Percentiles rank a stretch among this genome's conserved stretches.
These are phyloP conservation scores for Olyra latifolia DNA, from an alignment of 176 grass and related monocot genomes.

Conservation along the genomic window DNA sequence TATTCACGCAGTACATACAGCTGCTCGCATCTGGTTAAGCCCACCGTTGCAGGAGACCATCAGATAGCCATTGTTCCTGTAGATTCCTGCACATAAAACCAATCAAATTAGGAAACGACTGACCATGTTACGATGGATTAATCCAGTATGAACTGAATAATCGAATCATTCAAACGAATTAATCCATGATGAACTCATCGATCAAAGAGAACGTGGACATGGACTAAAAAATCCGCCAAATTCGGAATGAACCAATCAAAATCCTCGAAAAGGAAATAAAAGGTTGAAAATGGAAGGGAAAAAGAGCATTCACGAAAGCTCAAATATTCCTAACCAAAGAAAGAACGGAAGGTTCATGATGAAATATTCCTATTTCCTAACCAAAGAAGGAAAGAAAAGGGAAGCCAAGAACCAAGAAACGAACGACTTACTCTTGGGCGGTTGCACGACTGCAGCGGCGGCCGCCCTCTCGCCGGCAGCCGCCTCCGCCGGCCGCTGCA, in stretches of 20 bases:
- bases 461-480: conserved; percentile 25
- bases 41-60: conserved; percentile 97
- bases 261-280: not conserved
- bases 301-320: conserved; percentile 24
- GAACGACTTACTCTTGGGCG: conserved; percentile 72
- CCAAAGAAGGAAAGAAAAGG: not conserved
- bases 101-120: not conserved
- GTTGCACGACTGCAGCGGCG: conserved; percentile 36
- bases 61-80: conserved; percentile 94
- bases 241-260: not conserved
- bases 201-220: not conserved
- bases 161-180: not conserved
- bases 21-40: conserved; percentile 96
- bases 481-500: conserved; percentile 16
- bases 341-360: conserved; percentile 23
- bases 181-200: not conserved
- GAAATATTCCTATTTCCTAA: conserved; percentile 29
- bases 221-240: not conserved
- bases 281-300: not conserved
- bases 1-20: conserved; percentile 51
- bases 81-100: conserved; percentile 59
- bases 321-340: conserved; percentile 33
- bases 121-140: not conserved
- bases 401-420: not conserved
- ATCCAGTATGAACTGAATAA: not conserved